Conservation (phyloP, 768 basidiomycete species). For the Boletus eberwhitei region DNA sequence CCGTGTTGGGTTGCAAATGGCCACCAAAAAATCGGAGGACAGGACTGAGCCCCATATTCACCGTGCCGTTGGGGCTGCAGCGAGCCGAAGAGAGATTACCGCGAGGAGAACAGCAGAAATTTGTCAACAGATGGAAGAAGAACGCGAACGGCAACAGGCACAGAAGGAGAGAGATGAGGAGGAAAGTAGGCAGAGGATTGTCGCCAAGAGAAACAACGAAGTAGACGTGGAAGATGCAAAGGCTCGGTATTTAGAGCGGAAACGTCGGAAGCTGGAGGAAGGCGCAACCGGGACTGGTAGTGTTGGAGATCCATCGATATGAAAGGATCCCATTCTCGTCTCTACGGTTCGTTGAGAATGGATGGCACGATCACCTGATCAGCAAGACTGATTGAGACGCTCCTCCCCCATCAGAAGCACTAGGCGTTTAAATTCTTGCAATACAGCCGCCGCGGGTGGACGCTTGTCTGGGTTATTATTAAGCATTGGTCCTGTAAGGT, state of each 20-base stretch:
- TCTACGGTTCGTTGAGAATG: neutral
- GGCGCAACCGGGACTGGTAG: neutral
- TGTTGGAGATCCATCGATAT: conserved; percentile 6
- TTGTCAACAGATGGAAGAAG: conserved; percentile 72
- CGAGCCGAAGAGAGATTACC: conserved; percentile 76
- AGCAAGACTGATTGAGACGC: conserved; percentile 25
- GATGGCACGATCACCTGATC: neutral
- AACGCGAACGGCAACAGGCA: conserved; percentile 54
- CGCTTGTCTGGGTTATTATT: conserved; percentile 46
- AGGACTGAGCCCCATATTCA: conserved; percentile 46
- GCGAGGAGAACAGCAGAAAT: conserved; percentile 80
- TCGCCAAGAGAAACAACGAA: conserved; percentile 75
- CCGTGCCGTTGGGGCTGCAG: conserved; percentile 82
- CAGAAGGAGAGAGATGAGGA: conserved; percentile 60
- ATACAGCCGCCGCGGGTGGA: conserved; percentile 46
- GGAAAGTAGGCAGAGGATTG: conserved; percentile 60
- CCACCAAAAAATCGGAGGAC: conserved; percentile 21
- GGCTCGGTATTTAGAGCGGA: conserved; percentile 74
- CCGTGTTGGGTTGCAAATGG: conserved; percentile 49
- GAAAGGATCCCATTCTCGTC: neutral
- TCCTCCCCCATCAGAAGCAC: conserved; percentile 40
- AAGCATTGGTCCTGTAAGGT: conserved; percentile 60
- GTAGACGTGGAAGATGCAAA: conserved; percentile 69
- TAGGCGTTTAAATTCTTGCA: conserved; percentile 51
- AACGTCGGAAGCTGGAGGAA: conserved; percentile 70